Percentiles rank a stretch among this genome's conserved stretches.
phyloP scores from a whole-genome alignment of 179 eudicot genomes.

The Nepenthes alata region DNA sequence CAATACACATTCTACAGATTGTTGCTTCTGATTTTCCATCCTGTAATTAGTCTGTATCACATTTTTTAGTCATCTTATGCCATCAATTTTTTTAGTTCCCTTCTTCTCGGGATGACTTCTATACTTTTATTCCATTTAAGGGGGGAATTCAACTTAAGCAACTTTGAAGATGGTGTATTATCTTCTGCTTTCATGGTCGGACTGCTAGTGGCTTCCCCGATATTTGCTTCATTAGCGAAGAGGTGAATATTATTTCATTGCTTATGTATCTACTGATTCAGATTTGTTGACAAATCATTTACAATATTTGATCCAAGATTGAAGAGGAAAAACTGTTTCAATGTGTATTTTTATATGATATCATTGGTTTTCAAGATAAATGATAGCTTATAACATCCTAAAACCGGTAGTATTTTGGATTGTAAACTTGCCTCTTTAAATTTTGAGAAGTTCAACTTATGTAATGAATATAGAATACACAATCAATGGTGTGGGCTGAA shows the following conservation, averaged over 20 bases:
- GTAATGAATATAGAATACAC: too few species aligned
- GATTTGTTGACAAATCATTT: not conserved
- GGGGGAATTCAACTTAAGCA: constrained; percentile 66
- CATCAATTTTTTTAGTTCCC: not conserved
- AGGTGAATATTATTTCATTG: constrained; percentile 28
- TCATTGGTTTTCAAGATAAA: too few species aligned
- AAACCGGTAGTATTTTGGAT: too few species aligned
- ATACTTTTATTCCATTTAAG: constrained; percentile 20
- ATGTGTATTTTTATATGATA: too few species aligned
- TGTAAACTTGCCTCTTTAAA: not conserved
- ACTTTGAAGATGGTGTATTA: constrained; percentile 88
- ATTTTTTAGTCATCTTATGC: not conserved
- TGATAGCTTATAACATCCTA: too few species aligned
- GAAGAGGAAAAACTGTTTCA: too few species aligned
- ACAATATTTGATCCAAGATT: too few species aligned
- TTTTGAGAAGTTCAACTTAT: not conserved
- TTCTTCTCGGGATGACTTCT: not conserved
- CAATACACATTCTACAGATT: not conserved
- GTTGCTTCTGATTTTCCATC: not conserved
- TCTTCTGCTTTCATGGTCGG: constrained; percentile 99
- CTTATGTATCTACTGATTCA: not conserved
- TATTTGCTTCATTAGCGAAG: constrained; percentile 81
- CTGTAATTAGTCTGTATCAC: too few species aligned
- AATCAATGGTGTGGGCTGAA: too few species aligned
- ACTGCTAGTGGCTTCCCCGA: constrained; percentile 82